Evolutionary conservation across 2,329 filamentous ascomycete species (phyloP), one percentile per base, ranked within the genome.

Genomic region (Aspergillus candidus): DNA sequence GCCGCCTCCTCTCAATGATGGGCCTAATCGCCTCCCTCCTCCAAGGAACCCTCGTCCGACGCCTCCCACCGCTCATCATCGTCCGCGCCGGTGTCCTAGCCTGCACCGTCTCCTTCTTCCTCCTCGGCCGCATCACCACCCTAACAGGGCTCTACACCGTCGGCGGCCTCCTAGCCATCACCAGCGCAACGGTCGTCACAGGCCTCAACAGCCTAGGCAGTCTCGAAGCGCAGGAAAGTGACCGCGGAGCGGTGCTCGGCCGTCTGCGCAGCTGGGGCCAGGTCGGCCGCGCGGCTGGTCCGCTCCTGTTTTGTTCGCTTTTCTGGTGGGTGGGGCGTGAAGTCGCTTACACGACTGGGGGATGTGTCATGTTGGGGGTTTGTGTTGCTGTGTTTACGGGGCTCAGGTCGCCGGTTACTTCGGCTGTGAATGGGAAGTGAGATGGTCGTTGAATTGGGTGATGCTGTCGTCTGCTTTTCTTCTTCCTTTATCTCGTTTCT

Each of bases 261-360:
- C 83, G 87, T 46, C 76, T 97, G 55, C 77, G 93, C 22, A 81
- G 78, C 54, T 83, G 79, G 65, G 91, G 93, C 5, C 93, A 98
- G 72, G 77, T 90, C 4, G 93, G 93, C 3, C 78, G 93, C 30
- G 88, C 90, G 0, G 66, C 94, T 10, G 93, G 93, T 0, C 93
- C 93, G 0, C 66, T 98, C 4, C 70, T 94, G 31, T 98, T 98
- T 63, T 97, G 93, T 50, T 88, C 88, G 38, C 74, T 98, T 44
- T 98, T 98, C 71, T 98, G 93, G 93, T 98, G 93, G 93, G 90
- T 88, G 6, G 93, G 93, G 0, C 76, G 93, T 37, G 85, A 94
- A 61, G 76, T 82, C 10, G 93, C 93, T 2, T 98, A 97, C 66
- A 75, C 74, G 1, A 76, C 88, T 56, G 93, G 93, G 4, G 86